Evolutionary conservation across 768 basidiomycete species (phyloP), one percentile per base, ranked within the genome.

Genomic region (Peribolospora kevripleyi): DNA sequence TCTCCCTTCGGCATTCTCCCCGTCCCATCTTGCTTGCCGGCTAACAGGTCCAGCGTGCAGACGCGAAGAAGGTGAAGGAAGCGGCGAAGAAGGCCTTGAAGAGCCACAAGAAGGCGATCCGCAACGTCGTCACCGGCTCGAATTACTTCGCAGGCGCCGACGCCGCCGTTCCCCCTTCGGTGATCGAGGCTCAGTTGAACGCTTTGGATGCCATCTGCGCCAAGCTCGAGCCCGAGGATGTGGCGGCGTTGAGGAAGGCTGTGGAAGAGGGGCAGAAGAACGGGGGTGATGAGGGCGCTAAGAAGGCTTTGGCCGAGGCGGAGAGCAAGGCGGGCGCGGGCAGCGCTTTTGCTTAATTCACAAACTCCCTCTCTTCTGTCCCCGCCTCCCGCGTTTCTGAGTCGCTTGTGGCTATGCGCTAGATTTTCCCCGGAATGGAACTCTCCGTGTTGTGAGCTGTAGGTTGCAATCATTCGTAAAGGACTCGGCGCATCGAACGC

Each of bases 1-100:
- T 10, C 50, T 47, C 14, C 41, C 51, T 48, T 37, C 10, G 9
- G 43, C 11, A 10, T 51, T 48, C 43, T 40, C 48, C 48, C 36
- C 50, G 39, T 52, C 46, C 51, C 10, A 47, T 50, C 8, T 13
- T 37, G 48, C 38, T 47, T 14, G 55, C 55, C 55, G 14, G 62
- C 2, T 85, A 86, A 68, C 85, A 84, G 69, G 82, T 82, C 3
- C 82, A 82, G 48, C 84, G 85, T 3, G 88, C 80, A 64, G 85
- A 84, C 46, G 84, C 84, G 8, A 90, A 90, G 72, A 90, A 90
- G 70, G 84, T 84, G 40, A 71, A 82, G 58, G 73, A 82, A 59
- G 74, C 74, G 48, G 75, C 64, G 5, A 55, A 55, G 46, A 61
- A 63, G 61, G 57, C 57, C 46, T 53, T 61, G 52, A 61, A 61